phyloP scores from a whole-genome alignment of 371 early-diverging fungal genomes.

The Nematocida sp. region DNA sequence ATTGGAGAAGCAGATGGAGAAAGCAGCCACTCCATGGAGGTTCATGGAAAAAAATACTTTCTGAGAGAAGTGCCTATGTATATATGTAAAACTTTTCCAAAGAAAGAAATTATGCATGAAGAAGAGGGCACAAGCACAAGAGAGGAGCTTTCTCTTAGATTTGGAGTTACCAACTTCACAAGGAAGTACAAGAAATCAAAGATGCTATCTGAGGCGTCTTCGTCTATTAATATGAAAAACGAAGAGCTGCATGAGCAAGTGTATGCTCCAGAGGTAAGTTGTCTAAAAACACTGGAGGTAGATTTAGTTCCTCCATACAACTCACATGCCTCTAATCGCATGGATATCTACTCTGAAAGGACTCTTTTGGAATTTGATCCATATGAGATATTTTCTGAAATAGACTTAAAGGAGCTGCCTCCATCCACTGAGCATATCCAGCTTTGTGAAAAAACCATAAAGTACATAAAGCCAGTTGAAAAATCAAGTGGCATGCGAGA shows the following conservation, averaged over 20 bases:
- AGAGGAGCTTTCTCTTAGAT: conserved; percentile 1
- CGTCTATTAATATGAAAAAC: not conserved
- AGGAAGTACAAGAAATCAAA: conserved; percentile 18
- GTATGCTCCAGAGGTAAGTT: not conserved
- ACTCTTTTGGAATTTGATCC: conserved; percentile 14
- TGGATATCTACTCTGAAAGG: conserved; percentile 15
- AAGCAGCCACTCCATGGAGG: not conserved
- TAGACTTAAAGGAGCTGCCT: not conserved
- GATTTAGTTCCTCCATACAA: conserved; percentile 13
- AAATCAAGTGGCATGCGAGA: too few species aligned
- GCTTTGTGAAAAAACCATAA: too few species aligned
- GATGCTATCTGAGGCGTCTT: not conserved
- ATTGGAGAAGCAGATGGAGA: conserved; percentile 10
- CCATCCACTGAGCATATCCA: too few species aligned
- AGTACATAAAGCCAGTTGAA: too few species aligned
- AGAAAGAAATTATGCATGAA: not conserved
- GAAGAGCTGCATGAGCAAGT: not conserved
- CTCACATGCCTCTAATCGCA: not conserved
- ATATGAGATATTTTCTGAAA: not conserved
- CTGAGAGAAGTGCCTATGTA: conserved; percentile 4
- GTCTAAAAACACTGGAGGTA: not conserved
- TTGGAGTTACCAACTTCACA: conserved; percentile 20
- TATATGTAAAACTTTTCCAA: conserved; percentile 14
- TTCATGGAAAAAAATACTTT: not conserved
- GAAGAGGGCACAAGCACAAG: not conserved